A percentile compares a stretch with the other conserved stretches of the same genome.
These are phyloP conservation scores for Colletotrichum sp. DNA, from an alignment of 2,329 filamentous ascomycete genomes.

Conservation along the genomic window DNA sequence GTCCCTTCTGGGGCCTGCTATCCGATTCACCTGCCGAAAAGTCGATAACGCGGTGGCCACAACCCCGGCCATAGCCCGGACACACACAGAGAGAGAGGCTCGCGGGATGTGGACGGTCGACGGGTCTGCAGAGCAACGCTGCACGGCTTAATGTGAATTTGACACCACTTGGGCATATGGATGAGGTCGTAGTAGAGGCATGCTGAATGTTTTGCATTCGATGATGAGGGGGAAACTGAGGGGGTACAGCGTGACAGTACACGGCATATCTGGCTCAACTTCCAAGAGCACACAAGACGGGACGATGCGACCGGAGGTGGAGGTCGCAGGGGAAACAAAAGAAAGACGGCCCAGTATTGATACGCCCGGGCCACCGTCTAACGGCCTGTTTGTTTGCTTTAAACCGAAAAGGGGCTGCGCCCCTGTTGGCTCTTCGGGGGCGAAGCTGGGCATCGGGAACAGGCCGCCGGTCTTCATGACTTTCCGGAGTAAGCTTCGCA, in stretches of 20 bases:
- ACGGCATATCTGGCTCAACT: not conserved
- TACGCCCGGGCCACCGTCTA: constrained; percentile 4
- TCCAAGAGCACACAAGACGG: not conserved
- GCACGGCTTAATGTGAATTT: not conserved
- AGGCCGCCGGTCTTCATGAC: not conserved
- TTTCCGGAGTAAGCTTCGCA: not conserved
- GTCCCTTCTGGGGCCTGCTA: not conserved
- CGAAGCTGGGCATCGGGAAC: not conserved
- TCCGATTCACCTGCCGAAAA: constrained; percentile 15
- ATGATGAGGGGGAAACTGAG: not conserved
- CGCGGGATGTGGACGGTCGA: not conserved
- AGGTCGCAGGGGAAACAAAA: not conserved
- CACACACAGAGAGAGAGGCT: not conserved
- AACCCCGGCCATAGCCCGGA: not conserved
- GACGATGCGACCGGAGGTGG: not conserved
- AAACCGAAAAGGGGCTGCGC: not conserved
- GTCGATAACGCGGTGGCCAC: constrained; percentile 4
- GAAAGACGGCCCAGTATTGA: not conserved
- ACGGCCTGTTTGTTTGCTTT: not conserved
- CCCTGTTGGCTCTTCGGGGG: not conserved
- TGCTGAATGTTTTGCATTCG: not conserved
- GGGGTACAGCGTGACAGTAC: not conserved
- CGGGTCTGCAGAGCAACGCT: not conserved
- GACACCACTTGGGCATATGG: not conserved
- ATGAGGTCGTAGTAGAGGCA: not conserved